Conservation (phyloP, 192 early-diverging fungal genomes). For the Thoreauomyces humboldtii region DNA sequence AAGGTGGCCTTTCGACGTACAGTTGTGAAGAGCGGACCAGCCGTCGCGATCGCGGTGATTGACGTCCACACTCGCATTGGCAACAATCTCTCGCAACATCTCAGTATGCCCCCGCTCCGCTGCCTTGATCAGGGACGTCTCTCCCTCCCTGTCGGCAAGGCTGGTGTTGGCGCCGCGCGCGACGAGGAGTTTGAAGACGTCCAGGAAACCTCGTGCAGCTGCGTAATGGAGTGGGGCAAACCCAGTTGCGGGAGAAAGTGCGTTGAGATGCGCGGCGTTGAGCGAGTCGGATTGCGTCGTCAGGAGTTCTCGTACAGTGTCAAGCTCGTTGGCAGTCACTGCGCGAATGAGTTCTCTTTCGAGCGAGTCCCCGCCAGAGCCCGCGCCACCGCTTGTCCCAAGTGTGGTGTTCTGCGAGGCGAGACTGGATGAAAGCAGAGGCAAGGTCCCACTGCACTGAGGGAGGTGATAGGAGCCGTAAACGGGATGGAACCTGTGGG, state of each 20-base stretch:
- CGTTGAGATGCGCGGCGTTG: neutral
- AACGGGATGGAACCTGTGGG: slow-evolving; percentile 23
- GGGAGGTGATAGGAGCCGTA: slow-evolving; percentile 33
- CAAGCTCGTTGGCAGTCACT: neutral
- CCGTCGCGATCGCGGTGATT: slow-evolving; percentile 70
- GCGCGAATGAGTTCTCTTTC: slow-evolving; percentile 1
- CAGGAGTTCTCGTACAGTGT: neutral
- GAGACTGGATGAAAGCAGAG: neutral
- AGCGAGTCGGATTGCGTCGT: neutral
- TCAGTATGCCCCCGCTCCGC: slow-evolving; percentile 62
- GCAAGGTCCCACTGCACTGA: slow-evolving; percentile 10
- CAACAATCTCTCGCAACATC: slow-evolving; percentile 59
- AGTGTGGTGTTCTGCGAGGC: neutral
- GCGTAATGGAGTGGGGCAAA: slow-evolving; percentile 15
- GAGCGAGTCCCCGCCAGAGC: neutral
- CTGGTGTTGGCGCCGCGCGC: slow-evolving; percentile 61
- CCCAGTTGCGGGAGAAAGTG: slow-evolving; percentile 1
- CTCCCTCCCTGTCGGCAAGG: slow-evolving; percentile 62
- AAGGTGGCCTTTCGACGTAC: slow-evolving; percentile 59
- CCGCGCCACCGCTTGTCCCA: neutral
- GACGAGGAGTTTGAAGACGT: slow-evolving; percentile 54
- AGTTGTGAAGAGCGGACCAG: slow-evolving; percentile 82
- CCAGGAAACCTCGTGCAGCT: slow-evolving; percentile 14
- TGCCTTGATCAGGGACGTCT: slow-evolving; percentile 74
- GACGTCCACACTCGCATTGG: slow-evolving; percentile 54